phyloP scores from a whole-genome alignment of 2,329 filamentous ascomycete species.

The Geoglossum cookeanum region DNA sequence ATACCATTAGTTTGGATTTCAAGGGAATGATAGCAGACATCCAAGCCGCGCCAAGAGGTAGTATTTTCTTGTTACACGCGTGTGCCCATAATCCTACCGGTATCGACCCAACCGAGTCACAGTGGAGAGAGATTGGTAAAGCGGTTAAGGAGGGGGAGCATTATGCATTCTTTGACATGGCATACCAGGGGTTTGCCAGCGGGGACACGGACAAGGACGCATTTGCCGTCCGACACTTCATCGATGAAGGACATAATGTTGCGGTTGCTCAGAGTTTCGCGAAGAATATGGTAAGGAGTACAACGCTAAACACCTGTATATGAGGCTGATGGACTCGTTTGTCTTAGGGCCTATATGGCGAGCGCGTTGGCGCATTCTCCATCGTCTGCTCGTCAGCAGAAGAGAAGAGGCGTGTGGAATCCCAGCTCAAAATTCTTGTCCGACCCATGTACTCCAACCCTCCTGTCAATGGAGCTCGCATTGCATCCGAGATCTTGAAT shows the following conservation, averaged over 20 bases:
- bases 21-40: slow-evolving; percentile 82
- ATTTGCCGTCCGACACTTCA: slow-evolving; percentile 82
- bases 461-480: slow-evolving; percentile 85
- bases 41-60: slow-evolving; percentile 69
- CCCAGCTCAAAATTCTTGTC: slow-evolving; percentile 95
- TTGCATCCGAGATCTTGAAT: slow-evolving; percentile 83
- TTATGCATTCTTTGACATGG: slow-evolving; percentile 98
- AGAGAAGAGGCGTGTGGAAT: slow-evolving; percentile 91
- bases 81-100: slow-evolving; percentile 97
- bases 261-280: slow-evolving; percentile 86
- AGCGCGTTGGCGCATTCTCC: slow-evolving; percentile 94
- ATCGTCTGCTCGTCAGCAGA: slow-evolving; percentile 68
- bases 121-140: slow-evolving; percentile 81
- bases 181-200: slow-evolving; percentile 94
- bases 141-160: slow-evolving; percentile 73
- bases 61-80: slow-evolving; percentile 84
- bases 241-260: slow-evolving; percentile 77
- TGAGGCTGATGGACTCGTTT: slow-evolving; percentile 7
- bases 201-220: slow-evolving; percentile 85
- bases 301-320: background rate
- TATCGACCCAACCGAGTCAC: slow-evolving; percentile 76
- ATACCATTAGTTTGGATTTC: slow-evolving; percentile 95
- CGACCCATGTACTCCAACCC: slow-evolving; percentile 97
- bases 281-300: slow-evolving; percentile 84
- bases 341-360: slow-evolving; percentile 74